These are phyloP conservation scores for Amanita inopinata DNA, from an alignment of 768 basidiomycete species.

Conservation along the genomic window DNA sequence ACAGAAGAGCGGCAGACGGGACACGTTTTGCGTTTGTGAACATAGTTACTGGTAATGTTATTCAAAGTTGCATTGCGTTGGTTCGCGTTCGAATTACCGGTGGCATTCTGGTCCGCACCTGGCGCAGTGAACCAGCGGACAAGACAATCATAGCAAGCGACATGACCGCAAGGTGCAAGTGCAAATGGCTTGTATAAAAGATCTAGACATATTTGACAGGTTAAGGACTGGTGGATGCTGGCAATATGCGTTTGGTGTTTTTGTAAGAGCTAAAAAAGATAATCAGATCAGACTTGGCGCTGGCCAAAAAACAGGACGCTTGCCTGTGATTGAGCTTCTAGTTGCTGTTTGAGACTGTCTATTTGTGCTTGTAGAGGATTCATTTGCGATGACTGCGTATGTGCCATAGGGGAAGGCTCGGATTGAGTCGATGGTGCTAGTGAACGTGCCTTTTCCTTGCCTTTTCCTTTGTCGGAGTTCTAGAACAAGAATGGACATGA, in stretches of 20 bases:
- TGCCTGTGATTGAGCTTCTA: constrained; percentile 31
- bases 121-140: constrained; percentile 65
- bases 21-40: constrained; percentile 55
- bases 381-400: constrained; percentile 9
- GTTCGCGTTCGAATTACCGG: constrained; percentile 17
- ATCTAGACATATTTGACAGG: constrained; percentile 75
- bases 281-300: constrained; percentile 8
- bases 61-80: constrained; percentile 13
- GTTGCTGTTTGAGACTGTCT: constrained; percentile 33
- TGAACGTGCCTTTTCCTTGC: constrained; percentile 22
- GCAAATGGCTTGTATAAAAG: constrained; percentile 65
- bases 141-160: constrained; percentile 63
- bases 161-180: constrained; percentile 67
- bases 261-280: constrained; percentile 30
- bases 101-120: constrained; percentile 15
- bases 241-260: constrained; percentile 45
- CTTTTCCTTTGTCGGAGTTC: constrained; percentile 29
- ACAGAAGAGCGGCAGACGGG: constrained; percentile 64
- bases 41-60: constrained; percentile 37
- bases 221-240: constrained; percentile 52
- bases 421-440: constrained; percentile 9
- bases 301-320: constrained; percentile 11
- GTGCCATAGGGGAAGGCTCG: constrained; percentile 4
- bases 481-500: background rate
- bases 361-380: constrained; percentile 20